A percentile compares a stretch with the other conserved stretches of the same genome.
phyloP scores from a whole-genome alignment of 2,329 filamentous ascomycete species.

The Cercospora beticola region DNA sequence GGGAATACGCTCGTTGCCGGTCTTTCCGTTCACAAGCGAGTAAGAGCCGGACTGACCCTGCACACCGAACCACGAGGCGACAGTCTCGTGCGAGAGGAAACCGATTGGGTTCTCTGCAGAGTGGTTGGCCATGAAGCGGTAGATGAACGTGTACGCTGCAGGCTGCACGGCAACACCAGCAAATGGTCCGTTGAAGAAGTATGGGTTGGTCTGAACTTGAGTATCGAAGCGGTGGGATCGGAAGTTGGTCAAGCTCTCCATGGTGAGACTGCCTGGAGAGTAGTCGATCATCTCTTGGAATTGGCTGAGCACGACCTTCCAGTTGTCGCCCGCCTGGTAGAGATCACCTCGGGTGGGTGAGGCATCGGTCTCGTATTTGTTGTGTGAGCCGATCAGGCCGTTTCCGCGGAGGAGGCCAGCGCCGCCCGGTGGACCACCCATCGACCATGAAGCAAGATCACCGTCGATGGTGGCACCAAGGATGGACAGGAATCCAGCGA shows the following conservation, averaged over 20 bases:
- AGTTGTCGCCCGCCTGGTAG: conserved; percentile 34
- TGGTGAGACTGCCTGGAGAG: conserved; percentile 23
- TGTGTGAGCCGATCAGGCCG: conserved; percentile 34
- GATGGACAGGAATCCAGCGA: conserved; percentile 37
- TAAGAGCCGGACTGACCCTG: conserved; percentile 26
- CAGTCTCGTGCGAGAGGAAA: conserved; percentile 22
- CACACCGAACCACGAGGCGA: conserved; percentile 31
- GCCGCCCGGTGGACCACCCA: conserved; percentile 32
- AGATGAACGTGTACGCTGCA: conserved; percentile 35
- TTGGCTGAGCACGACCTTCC: conserved; percentile 27
- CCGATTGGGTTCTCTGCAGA: conserved; percentile 26
- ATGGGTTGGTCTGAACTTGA: conserved; percentile 17
- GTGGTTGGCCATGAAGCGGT: conserved; percentile 38
- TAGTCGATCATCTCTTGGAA: conserved; percentile 35
- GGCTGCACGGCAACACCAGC: conserved; percentile 32
- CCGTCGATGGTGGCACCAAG: conserved; percentile 38
- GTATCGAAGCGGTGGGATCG: conserved; percentile 28
- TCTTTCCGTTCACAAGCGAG: conserved; percentile 11
- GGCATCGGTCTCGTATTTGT: conserved; percentile 40
- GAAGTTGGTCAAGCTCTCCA: conserved; percentile 22
- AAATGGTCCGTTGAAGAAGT: conserved; percentile 39
- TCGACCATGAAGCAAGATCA: conserved; percentile 34
- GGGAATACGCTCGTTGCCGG: conserved; percentile 31
- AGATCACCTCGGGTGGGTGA: conserved; percentile 38
- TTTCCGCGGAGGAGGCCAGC: conserved; percentile 21